Evolutionary conservation across 169 alveolate genomes (phyloP), one percentile per base, ranked within the genome.

Genomic region (Plasmodium knowlesi): DNA sequence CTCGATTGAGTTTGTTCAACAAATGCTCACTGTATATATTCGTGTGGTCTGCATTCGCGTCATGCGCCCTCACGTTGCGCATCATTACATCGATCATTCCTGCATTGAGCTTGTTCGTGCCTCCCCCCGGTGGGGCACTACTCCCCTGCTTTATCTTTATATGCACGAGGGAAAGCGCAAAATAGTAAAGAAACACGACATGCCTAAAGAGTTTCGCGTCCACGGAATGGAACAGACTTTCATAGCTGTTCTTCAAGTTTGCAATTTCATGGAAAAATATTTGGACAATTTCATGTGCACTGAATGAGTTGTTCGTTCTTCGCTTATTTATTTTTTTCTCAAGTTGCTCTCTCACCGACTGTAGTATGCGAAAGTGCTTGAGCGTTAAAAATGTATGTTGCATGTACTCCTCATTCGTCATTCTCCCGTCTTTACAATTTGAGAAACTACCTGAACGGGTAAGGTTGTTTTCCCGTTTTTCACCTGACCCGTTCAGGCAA

Each of bases 171-270:
- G 85, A 74, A 25, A 91, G 28, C 39, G 84, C 71, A 41, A 81
- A 81, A 34, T 91, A 91, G 57, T 91, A 91, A 32, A 91, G 25
- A 91, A 70, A 91, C 54, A 73, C 76, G 50, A 91, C 53, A 25
- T 91, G 95, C 53, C 73, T 91, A 91, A 57, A 91, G 72, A 91
- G 57, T 32, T 81, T 50, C 8, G 74, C 57, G 43, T 91, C 95
- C 41, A 71, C 74, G 14, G n/a, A 54, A 57, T 72, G 73, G 73
- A 91, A 91, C 76, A 91, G 39, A 22, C 14, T 39, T 57, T 81
- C 82, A 50, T 91, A 91, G 28, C 57, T 46, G 73, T 22, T 91
- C 54, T 28, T 91, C 83, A 91, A 82, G 14, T 80, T 43, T 19
- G 14, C 57, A 70, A 91, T 91, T 81, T 91, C 22, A n/a, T 70